Evolutionary conservation across 768 basidiomycete genomes (phyloP).

Genomic region (Rhizopogon vulgaris): DNA sequence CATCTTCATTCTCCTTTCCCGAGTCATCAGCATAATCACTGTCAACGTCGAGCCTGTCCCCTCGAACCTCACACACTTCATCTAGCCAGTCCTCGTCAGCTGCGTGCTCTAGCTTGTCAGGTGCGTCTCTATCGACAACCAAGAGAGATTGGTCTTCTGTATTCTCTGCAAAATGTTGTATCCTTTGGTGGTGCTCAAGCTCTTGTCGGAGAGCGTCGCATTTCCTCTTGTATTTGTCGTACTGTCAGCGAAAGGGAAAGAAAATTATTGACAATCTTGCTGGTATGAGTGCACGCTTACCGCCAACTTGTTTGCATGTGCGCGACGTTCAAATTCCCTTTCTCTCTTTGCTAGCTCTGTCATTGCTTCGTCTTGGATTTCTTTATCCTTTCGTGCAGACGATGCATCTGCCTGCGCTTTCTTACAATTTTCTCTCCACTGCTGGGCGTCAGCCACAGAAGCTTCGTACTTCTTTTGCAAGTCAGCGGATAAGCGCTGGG

Average conservation of each 20-base stretch:
- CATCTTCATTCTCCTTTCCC: constrained; percentile 16
- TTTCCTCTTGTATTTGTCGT: constrained; percentile 20
- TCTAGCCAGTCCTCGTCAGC: constrained; percentile 21
- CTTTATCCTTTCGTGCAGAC: not conserved
- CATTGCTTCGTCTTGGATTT: not conserved
- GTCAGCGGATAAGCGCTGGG: not conserved
- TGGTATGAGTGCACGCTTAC: constrained; percentile 6
- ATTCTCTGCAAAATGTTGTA: not conserved
- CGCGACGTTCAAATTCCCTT: constrained; percentile 17
- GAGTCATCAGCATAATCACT: constrained; percentile 9
- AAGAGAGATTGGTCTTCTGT: constrained; percentile 23
- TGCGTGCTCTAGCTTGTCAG: constrained; percentile 13
- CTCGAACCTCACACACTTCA: constrained; percentile 21
- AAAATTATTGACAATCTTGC: not conserved
- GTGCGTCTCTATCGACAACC: constrained; percentile 22
- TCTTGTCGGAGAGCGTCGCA: constrained; percentile 16
- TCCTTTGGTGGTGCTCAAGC: constrained; percentile 3
- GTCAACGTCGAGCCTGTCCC: constrained; percentile 16
- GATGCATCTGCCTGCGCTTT: not conserved
- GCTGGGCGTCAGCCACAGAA: not conserved
- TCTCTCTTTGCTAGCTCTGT: constrained; percentile 10
- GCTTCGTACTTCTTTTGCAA: not conserved
- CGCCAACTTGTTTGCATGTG: constrained; percentile 16
- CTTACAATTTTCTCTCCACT: not conserved
- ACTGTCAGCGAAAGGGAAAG: constrained; percentile 7